Conservation (phyloP, 352 stramenopile species). For the Phytophthora citricola region DNA sequence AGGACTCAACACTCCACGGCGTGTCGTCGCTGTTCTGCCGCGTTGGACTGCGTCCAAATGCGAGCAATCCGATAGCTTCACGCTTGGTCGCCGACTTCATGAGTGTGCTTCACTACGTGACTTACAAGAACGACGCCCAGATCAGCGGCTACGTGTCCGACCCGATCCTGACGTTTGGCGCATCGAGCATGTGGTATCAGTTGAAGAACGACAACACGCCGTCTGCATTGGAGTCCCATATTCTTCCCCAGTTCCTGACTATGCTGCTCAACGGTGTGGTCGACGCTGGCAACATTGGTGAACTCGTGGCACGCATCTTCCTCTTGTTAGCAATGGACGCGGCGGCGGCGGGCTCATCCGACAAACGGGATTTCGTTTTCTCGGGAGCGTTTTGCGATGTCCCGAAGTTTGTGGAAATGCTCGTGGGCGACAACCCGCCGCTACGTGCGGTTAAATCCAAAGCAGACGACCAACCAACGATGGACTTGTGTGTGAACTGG, state of each 20-base stretch:
- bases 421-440: neutral
- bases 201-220: neutral
- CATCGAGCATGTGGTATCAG: constrained; percentile 31
- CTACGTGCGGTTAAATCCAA: neutral
- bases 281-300: neutral
- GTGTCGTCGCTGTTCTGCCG: constrained; percentile 34
- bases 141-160: constrained; percentile 34
- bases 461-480: neutral
- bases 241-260: neutral
- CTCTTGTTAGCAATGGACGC: constrained; percentile 6
- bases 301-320: constrained; percentile 1
- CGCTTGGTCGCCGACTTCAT: constrained; percentile 32
- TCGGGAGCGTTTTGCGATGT: neutral
- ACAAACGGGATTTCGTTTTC: neutral
- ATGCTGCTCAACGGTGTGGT: neutral
- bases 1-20: constrained; percentile 12
- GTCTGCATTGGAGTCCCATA: neutral
- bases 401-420: neutral
- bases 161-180: constrained; percentile 37
- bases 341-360: neutral
- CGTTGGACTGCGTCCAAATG: constrained; percentile 22
- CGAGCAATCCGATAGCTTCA: constrained; percentile 19
- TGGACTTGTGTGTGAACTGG: neutral
- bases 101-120: constrained; percentile 23
- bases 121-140: constrained; percentile 13